A percentile compares a stretch with the other conserved stretches of the same genome.
phyloP scores from a whole-genome alignment of 73 alveolate species.

The Uronychia binucleata region DNA sequence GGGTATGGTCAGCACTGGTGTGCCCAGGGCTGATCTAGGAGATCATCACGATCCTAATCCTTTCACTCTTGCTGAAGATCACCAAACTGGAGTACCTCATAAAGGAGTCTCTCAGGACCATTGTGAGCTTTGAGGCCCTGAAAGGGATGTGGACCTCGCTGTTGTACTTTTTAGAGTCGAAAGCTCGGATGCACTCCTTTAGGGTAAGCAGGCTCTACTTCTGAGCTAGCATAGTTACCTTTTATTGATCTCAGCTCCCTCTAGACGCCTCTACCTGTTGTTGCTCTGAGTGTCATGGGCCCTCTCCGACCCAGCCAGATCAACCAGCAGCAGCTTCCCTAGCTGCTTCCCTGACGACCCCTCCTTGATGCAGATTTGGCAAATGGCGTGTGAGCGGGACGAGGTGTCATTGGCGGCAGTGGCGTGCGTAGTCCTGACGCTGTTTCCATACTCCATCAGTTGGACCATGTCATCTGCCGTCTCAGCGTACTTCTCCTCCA shows the following conservation, averaged over 20 bases:
- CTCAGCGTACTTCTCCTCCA: conserved; percentile 86
- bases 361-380: conserved; percentile 78
- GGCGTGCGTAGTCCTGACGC: conserved; percentile 92
- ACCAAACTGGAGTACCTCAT: conserved; percentile 1
- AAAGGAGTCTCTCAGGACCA: conserved; percentile 96
- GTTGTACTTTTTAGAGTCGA: conserved; percentile 68
- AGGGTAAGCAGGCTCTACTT: conserved; percentile 58
- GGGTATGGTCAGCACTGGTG: conserved; percentile 91
- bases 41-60: conserved; percentile 93
- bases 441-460: conserved; percentile 91
- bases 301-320: conserved; percentile 97
- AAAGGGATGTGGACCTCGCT: conserved; percentile 96
- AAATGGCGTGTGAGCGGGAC: conserved; percentile 94
- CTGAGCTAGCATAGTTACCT: background rate
- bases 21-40: conserved; percentile 95
- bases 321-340: conserved; percentile 92
- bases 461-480: conserved; percentile 85
- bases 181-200: conserved; percentile 95
- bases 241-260: conserved; percentile 70
- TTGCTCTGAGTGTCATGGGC: conserved; percentile 95
- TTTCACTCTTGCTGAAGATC: conserved; percentile 59
- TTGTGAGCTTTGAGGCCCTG: conserved; percentile 97
- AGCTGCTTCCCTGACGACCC: conserved; percentile 58
- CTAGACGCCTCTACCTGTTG: conserved; percentile 86
- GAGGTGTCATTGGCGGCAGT: conserved; percentile 95